Evolutionary conservation across 2,329 filamentous ascomycete species (phyloP).

Genomic region (Trichoderma sp.): DNA sequence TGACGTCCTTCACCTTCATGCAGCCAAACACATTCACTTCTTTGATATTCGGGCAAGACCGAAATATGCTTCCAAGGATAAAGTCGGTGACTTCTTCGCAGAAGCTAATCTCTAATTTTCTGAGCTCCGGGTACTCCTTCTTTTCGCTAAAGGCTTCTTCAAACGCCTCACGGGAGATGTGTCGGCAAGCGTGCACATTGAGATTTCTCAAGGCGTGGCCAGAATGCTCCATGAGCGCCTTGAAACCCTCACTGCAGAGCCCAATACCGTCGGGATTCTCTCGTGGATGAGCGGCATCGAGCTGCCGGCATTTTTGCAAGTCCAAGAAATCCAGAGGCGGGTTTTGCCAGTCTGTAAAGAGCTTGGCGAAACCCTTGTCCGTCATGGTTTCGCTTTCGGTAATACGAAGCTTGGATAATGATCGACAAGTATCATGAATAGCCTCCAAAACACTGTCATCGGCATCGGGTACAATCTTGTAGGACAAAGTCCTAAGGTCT

Average conservation of each 20-base stretch:
- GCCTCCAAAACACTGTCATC: slow-evolving; percentile 70
- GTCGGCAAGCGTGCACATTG: slow-evolving; percentile 81
- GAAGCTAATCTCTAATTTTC: slow-evolving; percentile 76
- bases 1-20: slow-evolving; percentile 60
- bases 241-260: slow-evolving; percentile 73
- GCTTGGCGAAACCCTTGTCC: slow-evolving; percentile 68
- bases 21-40: slow-evolving; percentile 66
- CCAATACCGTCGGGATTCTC: slow-evolving; percentile 68
- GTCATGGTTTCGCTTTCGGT: slow-evolving; percentile 75
- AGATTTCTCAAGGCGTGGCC: slow-evolving; percentile 65
- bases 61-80: slow-evolving; percentile 64
- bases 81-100: slow-evolving; percentile 67
- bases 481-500: slow-evolving; percentile 73
- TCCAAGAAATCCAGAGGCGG: slow-evolving; percentile 70
- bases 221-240: slow-evolving; percentile 82
- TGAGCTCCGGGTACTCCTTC: slow-evolving; percentile 66
- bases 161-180: slow-evolving; percentile 73
- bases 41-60: slow-evolving; percentile 60
- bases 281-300: slow-evolving; percentile 70
- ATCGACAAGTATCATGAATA: slow-evolving; percentile 69
- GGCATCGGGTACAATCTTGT: slow-evolving; percentile 66
- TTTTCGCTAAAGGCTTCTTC: slow-evolving; percentile 68
- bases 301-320: slow-evolving; percentile 73
- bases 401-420: slow-evolving; percentile 76
- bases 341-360: slow-evolving; percentile 80